These are phyloP conservation scores for Xylariales sp. DNA, from an alignment of 2,329 filamentous ascomycete genomes.

Conservation along the genomic window DNA sequence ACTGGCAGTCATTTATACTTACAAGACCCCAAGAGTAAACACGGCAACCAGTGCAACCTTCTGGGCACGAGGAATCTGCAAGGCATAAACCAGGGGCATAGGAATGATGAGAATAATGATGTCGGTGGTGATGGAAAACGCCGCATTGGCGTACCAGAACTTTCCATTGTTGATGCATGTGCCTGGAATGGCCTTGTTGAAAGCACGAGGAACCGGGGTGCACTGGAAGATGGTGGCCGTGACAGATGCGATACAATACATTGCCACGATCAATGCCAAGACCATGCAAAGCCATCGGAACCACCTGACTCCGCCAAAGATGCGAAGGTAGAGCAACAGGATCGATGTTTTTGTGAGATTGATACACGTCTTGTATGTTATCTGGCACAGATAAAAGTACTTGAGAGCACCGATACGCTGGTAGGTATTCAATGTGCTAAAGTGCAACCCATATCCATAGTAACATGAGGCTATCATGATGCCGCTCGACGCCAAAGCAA, in stretches of 20 bases:
- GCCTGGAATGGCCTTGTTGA: constrained; percentile 18
- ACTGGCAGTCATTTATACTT: constrained; percentile 11
- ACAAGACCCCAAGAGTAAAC: constrained; percentile 38
- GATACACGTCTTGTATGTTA: constrained; percentile 27
- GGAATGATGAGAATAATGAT: constrained; percentile 33
- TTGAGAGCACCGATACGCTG: constrained; percentile 19
- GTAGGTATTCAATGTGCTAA: constrained; percentile 10
- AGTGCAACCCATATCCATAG: constrained; percentile 24
- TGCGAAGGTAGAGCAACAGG: constrained; percentile 25
- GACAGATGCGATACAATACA: constrained; percentile 22
- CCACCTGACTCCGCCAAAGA: constrained; percentile 24
- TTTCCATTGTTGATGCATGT: constrained; percentile 30
- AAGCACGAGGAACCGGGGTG: constrained; percentile 21
- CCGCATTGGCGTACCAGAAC: constrained; percentile 38
- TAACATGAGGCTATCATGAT: constrained; percentile 20
- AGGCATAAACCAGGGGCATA: constrained; percentile 33
- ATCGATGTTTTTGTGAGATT: constrained; percentile 27
- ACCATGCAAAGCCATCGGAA: constrained; percentile 20
- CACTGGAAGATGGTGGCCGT: constrained; percentile 27
- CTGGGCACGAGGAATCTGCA: constrained; percentile 32
- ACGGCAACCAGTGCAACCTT: constrained; percentile 32
- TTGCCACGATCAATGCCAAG: constrained; percentile 16
- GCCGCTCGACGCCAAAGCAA: constrained; percentile 16
- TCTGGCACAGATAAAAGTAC: constrained; percentile 27
- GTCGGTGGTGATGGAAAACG: constrained; percentile 36